Percentiles rank a stretch among this genome's conserved stretches.
Conservation (phyloP, 306 rosid species). For the Arachis stenosperma region DNA sequence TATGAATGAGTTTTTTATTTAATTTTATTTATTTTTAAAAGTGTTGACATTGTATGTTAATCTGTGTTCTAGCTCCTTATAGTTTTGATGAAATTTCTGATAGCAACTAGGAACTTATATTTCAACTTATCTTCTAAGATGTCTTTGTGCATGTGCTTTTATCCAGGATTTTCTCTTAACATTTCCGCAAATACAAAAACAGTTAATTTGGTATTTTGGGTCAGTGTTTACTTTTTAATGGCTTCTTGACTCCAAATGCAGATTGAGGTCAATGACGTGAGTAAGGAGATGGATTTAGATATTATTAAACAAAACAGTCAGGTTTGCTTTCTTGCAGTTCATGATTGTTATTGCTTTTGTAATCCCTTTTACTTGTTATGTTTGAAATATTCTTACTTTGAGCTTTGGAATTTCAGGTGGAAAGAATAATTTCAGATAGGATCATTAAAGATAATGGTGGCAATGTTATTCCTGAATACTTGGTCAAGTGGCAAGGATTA, state of each 20-base stretch:
- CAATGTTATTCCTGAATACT: constrained; percentile 82
- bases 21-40: too few species aligned
- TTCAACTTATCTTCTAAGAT: constrained; percentile 4
- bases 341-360: constrained; percentile 24
- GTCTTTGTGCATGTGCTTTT: background rate
- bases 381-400: constrained; percentile 26
- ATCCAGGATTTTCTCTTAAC: background rate
- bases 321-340: constrained; percentile 56
- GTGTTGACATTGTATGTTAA: background rate
- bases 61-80: background rate
- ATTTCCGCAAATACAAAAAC: background rate
- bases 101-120: background rate
- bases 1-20: too few species aligned
- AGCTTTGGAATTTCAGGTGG: constrained; percentile 62
- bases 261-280: constrained; percentile 98
- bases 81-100: background rate
- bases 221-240: constrained; percentile 27
- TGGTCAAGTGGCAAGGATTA: constrained; percentile 98
- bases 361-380: background rate
- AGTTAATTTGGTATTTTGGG: background rate
- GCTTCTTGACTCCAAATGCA: constrained; percentile 43
- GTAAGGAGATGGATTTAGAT: constrained; percentile 99
- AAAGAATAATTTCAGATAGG: constrained; percentile 90
- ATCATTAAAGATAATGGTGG: constrained; percentile 77
- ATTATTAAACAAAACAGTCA: constrained; percentile 98